Evolutionary conservation across 805 yeast species (phyloP), one percentile per base, ranked within the genome.

Genomic region (Ogataea corticis): DNA sequence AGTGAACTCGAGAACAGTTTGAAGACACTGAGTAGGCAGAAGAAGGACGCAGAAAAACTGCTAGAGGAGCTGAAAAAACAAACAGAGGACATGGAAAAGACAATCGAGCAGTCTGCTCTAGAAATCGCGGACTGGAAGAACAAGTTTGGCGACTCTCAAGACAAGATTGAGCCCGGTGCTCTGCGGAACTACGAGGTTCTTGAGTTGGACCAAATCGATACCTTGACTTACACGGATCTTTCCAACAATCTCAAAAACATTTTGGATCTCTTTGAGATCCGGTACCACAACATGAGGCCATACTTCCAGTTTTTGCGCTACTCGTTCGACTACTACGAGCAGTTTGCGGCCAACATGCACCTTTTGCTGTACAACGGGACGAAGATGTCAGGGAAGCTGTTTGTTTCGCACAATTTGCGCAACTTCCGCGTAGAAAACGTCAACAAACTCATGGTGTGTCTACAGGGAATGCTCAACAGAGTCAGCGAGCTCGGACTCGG

Each of bases 381-480:
- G 16, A 25, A 42, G 9, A 45, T 53, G 52, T 38, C 45, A n/a
- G 18, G 40, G 17, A 32, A 39, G 25, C 33, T 51, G n/a, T 31
- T 44, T 15, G 41, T 43, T 4, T 18, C 46, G 32, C 38, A 43
- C 39, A 51, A 51, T 28, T 18, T 51, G 32, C 34, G 40, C 19
- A 29, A 46, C 4, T 51, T 17, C 41, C 41, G 28, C 27, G 34
- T 34, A 2, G 40, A 33, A 9, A 45, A 48, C 28, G 38, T 42
- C 28, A 48, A 43, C 14, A 42, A 33, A 17, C 38, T 51, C 25
- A 47, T 42, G 31, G 27, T 16, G 3, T 51, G 55, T 38, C 39
- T 51, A n/a, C 55, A 51, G 21, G 50, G 48, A 4, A 51, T 51
- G 55, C 38, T 51, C n/a, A 30, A 38, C 29, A 29, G 41, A 27